A percentile compares a stretch with the other conserved stretches of the same genome.
Evolutionary conservation across 257 asterid species (phyloP).

Genomic region (Plectranthus barbatus): DNA sequence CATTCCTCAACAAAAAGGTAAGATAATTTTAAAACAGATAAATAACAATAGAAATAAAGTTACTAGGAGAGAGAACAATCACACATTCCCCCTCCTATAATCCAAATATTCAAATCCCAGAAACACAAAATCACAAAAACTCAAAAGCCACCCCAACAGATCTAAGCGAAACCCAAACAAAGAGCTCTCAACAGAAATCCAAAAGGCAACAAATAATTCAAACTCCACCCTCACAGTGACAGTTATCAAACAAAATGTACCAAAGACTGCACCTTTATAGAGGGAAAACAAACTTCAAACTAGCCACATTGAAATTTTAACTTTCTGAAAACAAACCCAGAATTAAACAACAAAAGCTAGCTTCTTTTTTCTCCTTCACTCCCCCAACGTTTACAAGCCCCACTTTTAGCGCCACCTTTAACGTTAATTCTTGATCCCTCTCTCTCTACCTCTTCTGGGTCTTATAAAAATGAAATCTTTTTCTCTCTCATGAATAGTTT

Average conservation of each 20-base stretch:
- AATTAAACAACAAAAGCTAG: slow-evolving; percentile 5
- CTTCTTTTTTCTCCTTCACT: background rate
- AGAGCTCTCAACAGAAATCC: slow-evolving; percentile 4
- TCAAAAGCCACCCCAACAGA: slow-evolving; percentile 15
- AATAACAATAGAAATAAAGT: background rate
- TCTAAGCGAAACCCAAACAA: slow-evolving; percentile 13
- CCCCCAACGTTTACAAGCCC: slow-evolving; percentile 5
- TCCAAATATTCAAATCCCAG: slow-evolving; percentile 16
- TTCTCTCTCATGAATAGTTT: slow-evolving; percentile 1
- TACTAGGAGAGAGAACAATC: slow-evolving; percentile 23
- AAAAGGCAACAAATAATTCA: slow-evolving; percentile 4
- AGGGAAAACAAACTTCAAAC: slow-evolving; percentile 3
- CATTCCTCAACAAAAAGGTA: background rate
- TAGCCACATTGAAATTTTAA: background rate
- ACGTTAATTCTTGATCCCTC: slow-evolving; percentile 17
- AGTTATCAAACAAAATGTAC: background rate
- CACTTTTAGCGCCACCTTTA: slow-evolving; percentile 29
- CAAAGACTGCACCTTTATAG: slow-evolving; percentile 9
- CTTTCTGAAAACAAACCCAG: background rate
- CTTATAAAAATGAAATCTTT: slow-evolving; percentile 8
- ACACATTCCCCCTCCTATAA: slow-evolving; percentile 23
- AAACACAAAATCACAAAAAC: slow-evolving; percentile 6
- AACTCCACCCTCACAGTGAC: background rate
- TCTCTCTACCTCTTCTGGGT: background rate
- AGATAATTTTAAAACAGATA: background rate